A percentile compares a stretch with the other conserved stretches of the same genome.
phyloP scores from a whole-genome alignment of 441 rosid genomes.

The Eruca vesicaria region DNA sequence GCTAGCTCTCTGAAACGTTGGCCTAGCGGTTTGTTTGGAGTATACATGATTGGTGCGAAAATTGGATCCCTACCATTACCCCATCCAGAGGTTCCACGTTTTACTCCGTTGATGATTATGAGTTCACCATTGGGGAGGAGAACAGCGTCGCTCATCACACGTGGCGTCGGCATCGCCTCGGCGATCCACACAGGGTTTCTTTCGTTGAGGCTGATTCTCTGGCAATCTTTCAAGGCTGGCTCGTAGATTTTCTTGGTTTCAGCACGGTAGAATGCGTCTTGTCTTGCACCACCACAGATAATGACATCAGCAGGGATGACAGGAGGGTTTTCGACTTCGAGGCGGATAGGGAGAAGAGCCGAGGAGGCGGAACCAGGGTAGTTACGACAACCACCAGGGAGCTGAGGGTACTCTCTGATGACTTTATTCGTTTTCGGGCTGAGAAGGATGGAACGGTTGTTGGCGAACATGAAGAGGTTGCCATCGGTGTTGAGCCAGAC shows the following conservation, averaged over 20 bases:
- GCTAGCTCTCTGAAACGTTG: slow-evolving; percentile 41
- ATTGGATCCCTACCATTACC: slow-evolving; percentile 40
- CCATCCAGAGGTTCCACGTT: slow-evolving; percentile 50
- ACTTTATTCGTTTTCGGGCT: slow-evolving; percentile 41
- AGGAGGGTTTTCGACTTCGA: slow-evolving; percentile 13
- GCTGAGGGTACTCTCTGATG: slow-evolving; percentile 42
- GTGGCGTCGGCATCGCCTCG: slow-evolving; percentile 48
- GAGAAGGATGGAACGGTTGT: slow-evolving; percentile 50
- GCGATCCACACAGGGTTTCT: slow-evolving; percentile 46
- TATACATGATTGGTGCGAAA: slow-evolving; percentile 42
- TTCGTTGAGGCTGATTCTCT: slow-evolving; percentile 39
- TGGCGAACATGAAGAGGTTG: slow-evolving; percentile 51
- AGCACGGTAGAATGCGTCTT: background rate
- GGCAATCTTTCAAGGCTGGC: slow-evolving; percentile 36
- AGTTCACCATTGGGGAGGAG: slow-evolving; percentile 50
- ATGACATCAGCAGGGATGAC: slow-evolving; percentile 18
- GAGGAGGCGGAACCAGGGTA: slow-evolving; percentile 59
- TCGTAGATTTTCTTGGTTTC: background rate
- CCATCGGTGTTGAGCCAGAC: slow-evolving; percentile 49
- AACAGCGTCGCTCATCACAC: slow-evolving; percentile 55
- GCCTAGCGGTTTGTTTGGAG: slow-evolving; percentile 26
- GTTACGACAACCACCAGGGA: slow-evolving; percentile 48
- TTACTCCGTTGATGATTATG: slow-evolving; percentile 44
- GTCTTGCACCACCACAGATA: slow-evolving; percentile 9
- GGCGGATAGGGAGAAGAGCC: slow-evolving; percentile 46